Percentiles rank a stretch among this genome's conserved stretches.
Evolutionary conservation across 2,329 filamentous ascomycete genomes (phyloP).

Genomic region (Pseudocercospora macadamiae): DNA sequence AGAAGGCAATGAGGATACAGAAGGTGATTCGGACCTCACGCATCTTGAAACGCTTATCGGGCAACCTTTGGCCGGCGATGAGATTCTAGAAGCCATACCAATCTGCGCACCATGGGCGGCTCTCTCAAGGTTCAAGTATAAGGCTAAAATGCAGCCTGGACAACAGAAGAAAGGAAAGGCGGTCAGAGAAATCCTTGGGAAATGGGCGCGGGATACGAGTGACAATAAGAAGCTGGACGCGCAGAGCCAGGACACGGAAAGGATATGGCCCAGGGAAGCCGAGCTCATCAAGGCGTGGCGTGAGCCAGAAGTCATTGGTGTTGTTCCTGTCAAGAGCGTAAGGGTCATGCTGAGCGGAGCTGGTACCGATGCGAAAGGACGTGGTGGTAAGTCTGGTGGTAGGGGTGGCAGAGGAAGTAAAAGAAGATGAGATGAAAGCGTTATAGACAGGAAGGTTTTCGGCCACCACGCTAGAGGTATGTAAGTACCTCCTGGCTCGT

Average conservation of each 20-base stretch:
- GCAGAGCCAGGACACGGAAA: conserved; percentile 62
- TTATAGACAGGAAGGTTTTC: not conserved
- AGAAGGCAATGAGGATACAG: conserved; percentile 51
- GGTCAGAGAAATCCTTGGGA: conserved; percentile 82
- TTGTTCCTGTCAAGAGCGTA: conserved; percentile 77
- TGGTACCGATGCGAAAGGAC: conserved; percentile 47
- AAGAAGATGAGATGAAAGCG: conserved; percentile 10
- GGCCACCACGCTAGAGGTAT: not conserved
- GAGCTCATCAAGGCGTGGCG: conserved; percentile 81
- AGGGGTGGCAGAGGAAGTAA: conserved; percentile 32
- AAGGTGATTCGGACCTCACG: conserved; percentile 46
- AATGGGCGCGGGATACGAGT: conserved; percentile 71
- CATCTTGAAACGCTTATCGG: conserved; percentile 75
- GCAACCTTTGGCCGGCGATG: conserved; percentile 77
- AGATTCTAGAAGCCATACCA: conserved; percentile 69
- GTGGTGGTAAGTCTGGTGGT: conserved; percentile 36
- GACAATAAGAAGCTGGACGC: conserved; percentile 49
- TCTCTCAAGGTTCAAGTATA: conserved; percentile 79
- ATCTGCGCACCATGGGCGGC: conserved; percentile 67
- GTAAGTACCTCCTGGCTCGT: too few relatives aligned
- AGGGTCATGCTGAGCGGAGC: conserved; percentile 72
- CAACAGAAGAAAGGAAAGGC: conserved; percentile 91
- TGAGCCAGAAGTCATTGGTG: conserved; percentile 78
- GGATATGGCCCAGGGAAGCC: conserved; percentile 83
- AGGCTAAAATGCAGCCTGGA: conserved; percentile 91